Conservation (phyloP, 441 rosid genomes). For the Hura crepitans region DNA sequence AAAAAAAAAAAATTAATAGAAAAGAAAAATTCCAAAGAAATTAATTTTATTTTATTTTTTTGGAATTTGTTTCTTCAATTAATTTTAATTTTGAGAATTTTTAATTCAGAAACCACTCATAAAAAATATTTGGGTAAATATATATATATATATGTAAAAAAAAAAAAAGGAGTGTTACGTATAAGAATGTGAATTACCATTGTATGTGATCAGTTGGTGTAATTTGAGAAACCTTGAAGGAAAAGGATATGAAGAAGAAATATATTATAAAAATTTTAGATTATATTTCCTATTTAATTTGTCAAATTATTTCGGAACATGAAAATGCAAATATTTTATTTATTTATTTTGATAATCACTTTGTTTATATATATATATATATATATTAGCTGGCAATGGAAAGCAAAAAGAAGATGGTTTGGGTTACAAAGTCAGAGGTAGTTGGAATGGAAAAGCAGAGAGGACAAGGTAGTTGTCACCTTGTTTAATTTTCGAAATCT, state of each 20-base stretch:
- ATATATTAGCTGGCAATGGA: not conserved
- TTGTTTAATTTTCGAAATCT: no score
- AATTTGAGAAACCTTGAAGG: not conserved
- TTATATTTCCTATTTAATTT: not conserved
- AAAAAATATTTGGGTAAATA: constrained; percentile 9
- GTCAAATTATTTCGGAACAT: not conserved
- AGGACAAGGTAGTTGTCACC: no score
- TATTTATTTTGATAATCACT: not conserved
- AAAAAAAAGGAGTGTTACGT: not conserved
- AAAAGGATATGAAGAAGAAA: not conserved
- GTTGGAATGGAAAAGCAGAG: no score
- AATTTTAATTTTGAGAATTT: constrained; percentile 7
- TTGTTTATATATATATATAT: not conserved
- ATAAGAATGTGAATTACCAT: constrained; percentile 20
- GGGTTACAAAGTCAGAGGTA: no score
- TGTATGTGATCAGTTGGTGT: not conserved
- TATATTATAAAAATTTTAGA: not conserved
- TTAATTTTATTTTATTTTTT: constrained; percentile 11
- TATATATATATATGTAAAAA: not conserved
- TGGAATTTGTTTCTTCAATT: constrained; percentile 3
- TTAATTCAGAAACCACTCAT: constrained; percentile 3
- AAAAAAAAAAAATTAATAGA: not conserved
- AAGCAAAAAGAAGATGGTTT: no score
- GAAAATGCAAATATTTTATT: not conserved
- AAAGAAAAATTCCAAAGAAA: not conserved